Base-by-base conservation (phyloP, 192 early-diverging fungal genomes). In the Coemansia sp. region DNA sequence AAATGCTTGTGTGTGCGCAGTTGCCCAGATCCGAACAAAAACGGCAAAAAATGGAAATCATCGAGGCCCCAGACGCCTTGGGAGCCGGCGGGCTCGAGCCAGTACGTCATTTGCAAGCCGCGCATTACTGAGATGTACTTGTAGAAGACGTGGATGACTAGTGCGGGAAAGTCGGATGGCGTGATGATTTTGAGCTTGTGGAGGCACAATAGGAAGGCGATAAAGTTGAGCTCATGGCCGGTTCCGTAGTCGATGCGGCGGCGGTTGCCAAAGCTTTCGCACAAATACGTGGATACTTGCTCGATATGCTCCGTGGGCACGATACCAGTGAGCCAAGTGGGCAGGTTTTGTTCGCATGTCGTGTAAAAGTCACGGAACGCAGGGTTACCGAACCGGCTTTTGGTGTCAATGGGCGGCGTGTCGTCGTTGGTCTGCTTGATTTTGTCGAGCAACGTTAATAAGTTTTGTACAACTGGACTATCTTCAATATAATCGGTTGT, bases 1-100 rank as follows among this genome's bases (percentile, higher is more conserved):
- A 98, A 82, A 54, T 96, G 84, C 74, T 92, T 95, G 84, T 98
- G 96, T 38, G 88, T 86, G 54, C 85, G 75, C 32, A 98, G 82
- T 72, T 98, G 94, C 12, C 90, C 87, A 12, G 91, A 82, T 4
- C 95, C 96, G 85, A 96, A 98, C 54, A 94, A 45, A 71, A 95
- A 98, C 7, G 97, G 94, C 71, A 98, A 71, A 64, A 97, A 97
- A 60, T 98, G 95, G 74, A 94, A 97, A 70, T 98, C 97, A 64
- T 98, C 95, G 43, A 98, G 83, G 3, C 97, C 97, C 97, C 97
- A 98, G n/a, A 98, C 97, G 56, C 97, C 97, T 61, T 98, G 97
- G 12, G 89, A 91, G 9, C 97, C 97, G 27, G 97, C 97, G 12
- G 97, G 97, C 68, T 98, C 97, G 19, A 98, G 83, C 91, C 92